Evolutionary conservation across 2,329 filamentous ascomycete species (phyloP).

Genomic region (Fusarium sororula): DNA sequence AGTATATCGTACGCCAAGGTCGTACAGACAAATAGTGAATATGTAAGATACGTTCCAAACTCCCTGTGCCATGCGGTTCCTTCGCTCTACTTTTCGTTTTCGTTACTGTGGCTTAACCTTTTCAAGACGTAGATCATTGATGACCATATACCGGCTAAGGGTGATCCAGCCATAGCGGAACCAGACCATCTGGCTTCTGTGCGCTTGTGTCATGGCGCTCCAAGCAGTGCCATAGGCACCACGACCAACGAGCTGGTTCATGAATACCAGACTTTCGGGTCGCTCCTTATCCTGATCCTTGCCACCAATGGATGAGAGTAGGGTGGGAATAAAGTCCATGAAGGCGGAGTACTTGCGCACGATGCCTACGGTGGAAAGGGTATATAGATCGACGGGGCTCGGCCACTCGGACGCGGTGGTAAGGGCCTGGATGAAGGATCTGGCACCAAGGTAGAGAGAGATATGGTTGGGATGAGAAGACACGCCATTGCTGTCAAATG

Average conservation of each 20-base stretch:
- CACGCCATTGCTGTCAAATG: slow-evolving; percentile 85
- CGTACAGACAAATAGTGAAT: slow-evolving; percentile 4
- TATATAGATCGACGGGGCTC: slow-evolving; percentile 85
- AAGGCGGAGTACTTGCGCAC: slow-evolving; percentile 83
- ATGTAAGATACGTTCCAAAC: slow-evolving; percentile 16
- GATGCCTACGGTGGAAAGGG: slow-evolving; percentile 76
- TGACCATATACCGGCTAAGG: slow-evolving; percentile 90
- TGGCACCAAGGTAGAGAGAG: slow-evolving; percentile 84
- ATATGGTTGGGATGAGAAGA: slow-evolving; percentile 94
- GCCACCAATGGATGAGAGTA: slow-evolving; percentile 56
- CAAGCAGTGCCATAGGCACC: slow-evolving; percentile 69
- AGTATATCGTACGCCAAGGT: slow-evolving; percentile 6
- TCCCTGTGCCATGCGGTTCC: slow-evolving; percentile 22
- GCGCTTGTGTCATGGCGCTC: slow-evolving; percentile 87
- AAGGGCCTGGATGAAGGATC: slow-evolving; percentile 74
- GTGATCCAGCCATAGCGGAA: slow-evolving; percentile 97
- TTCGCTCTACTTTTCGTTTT: neutral
- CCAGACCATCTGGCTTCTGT: slow-evolving; percentile 98
- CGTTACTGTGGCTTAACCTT: slow-evolving; percentile 41
- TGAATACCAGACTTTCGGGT: slow-evolving; percentile 71
- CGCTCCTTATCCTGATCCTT: slow-evolving; percentile 49
- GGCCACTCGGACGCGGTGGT: slow-evolving; percentile 72
- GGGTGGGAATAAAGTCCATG: slow-evolving; percentile 77
- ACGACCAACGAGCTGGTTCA: slow-evolving; percentile 73
- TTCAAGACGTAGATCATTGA: slow-evolving; percentile 82